A percentile compares a stretch with the other conserved stretches of the same genome.
These are phyloP conservation scores for Linnemannia schmuckeri DNA, from an alignment of 192 early-diverging fungal genomes.

Conservation along the genomic window DNA sequence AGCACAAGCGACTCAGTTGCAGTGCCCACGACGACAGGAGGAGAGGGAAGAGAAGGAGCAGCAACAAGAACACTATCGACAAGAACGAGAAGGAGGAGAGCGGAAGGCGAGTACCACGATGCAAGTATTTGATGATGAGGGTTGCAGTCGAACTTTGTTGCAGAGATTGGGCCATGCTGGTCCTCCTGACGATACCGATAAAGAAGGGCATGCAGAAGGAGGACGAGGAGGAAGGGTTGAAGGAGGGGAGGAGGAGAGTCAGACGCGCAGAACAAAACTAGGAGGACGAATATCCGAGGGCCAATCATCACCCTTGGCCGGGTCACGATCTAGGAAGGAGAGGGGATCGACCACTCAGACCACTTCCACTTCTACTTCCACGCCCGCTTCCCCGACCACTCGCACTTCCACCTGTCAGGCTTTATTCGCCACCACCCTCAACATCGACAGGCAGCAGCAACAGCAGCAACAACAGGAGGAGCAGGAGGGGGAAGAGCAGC, in stretches of 20 bases:
- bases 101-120: background rate
- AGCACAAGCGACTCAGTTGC: background rate
- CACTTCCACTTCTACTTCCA: background rate
- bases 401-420: background rate
- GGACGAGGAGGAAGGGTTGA: background rate
- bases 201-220: background rate
- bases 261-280: constrained; percentile 2
- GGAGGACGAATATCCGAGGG: background rate
- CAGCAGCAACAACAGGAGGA: background rate
- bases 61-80: background rate
- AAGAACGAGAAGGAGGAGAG: background rate
- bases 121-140: background rate
- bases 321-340: background rate
- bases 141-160: background rate
- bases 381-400: background rate
- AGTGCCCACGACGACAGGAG: background rate
- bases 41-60: background rate
- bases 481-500: background rate
- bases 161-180: background rate
- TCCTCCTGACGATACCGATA: background rate
- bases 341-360: background rate
- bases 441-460: background rate
- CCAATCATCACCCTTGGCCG: background rate
- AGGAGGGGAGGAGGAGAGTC: background rate
- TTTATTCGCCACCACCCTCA: background rate